Base-by-base conservation (phyloP, 768 basidiomycete species). In the Leccinum fibrillosum region DNA sequence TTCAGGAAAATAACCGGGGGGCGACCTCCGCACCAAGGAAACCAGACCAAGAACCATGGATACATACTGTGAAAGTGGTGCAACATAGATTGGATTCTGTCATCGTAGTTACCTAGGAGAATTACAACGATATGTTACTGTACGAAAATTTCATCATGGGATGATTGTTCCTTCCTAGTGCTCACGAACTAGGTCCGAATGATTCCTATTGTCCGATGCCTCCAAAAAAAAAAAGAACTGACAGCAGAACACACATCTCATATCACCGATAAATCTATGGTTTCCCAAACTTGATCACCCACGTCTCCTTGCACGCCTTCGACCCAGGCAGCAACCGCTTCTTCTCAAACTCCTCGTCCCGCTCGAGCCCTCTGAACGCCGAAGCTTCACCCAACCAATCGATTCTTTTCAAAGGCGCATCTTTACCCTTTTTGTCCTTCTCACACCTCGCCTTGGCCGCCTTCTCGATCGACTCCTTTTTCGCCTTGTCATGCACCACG, bases 361-460 rank as follows among this genome's bases (percentile, higher is more conserved):
- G 79, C 64, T 85, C 82, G 60, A 90, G 64, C 1, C 88, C 88
- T 58, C 76, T 81, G 67, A 89, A 89, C 39, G 82, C 69, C 9
- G 82, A 82, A 32, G 63, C 66, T 37, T 82, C 81, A 5, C 86
- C 88, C 7, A 90, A 65, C 74, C 78, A 86, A 70, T 90, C 88
- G 9, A 89, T 81, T 61, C 88, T 72, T 69, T 78, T 83, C 50
- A 82, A 59, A 52, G 64, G 62, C 58, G 69, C 63, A 50, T 78
- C 77, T 45, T 55, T 44, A 19, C 23, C 47, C 2, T 25, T 25
- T 48, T 25, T 67, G 15, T 71, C 74, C 49, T 62, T 64, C 5
- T 79, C 78, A 6, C 70, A 55, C 56, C 86, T 74, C 58, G 76
- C 78, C 71, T 80, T 83, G 53, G 77, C 78, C 2, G 84, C 79